Evolutionary conservation across 805 yeast genomes (phyloP), one percentile per base, ranked within the genome.

Genomic region (Lachancea fermentati): DNA sequence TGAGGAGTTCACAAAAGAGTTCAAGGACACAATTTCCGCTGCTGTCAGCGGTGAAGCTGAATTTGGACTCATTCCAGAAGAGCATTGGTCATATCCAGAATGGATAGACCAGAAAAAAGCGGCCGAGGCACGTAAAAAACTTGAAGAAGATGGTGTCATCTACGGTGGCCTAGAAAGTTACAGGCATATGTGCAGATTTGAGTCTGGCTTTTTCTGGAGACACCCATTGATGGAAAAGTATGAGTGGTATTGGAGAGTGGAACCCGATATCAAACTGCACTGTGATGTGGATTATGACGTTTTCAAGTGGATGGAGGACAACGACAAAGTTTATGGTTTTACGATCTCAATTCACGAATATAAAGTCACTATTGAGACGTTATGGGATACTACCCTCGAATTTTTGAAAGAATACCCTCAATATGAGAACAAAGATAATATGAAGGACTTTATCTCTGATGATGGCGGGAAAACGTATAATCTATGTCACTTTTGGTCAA

Each of bases 241-340:
- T 62, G 87, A 84, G 46, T 88, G 81, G 73, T 88, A 88, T 71
- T 88, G 96, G 96, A 78, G 96, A 66, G 95, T 88, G 41, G 96
- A 88, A 64, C 96, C 96, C 14, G 85, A 79, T 58, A 75, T 84
- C 59, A 75, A 76, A 62, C 75, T 87, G 52, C 81, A 70, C 65
- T 87, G 96, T 71, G 95, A 88, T 63, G 68, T 88, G 44, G 78
- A 81, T 55, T 82, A 79, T 62, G 95, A 85, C 61, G 68, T 82
- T 22, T 86, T 86, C 76, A 78, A 81, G 64, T 85, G 72, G 63
- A 85, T 86, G 95, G 70, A 73, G 50, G 91, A 84, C 48, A 81
- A 83, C 57, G 67, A 75, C 49, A 82, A 82, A 66, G 73, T 69
- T 49, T 86, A 86, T 55, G 84, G 84, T 4, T 86, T 81, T 66